These are phyloP conservation scores for Poa pratensis DNA, from an alignment of 176 grass and related monocot genomes.

Conservation along the genomic window DNA sequence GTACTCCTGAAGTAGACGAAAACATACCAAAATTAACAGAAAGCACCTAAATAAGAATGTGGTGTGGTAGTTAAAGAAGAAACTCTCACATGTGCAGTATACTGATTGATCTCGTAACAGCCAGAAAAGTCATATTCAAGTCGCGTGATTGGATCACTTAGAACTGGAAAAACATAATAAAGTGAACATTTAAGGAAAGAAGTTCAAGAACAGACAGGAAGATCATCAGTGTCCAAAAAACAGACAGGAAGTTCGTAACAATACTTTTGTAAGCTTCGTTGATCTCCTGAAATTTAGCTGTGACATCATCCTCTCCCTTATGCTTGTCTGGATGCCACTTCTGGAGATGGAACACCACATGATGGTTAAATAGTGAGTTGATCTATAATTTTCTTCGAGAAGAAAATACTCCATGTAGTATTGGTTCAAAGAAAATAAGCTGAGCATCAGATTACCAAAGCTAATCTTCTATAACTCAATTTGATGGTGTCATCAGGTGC, in stretches of 20 bases:
- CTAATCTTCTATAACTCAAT: constrained; percentile 75
- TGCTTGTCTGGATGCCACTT: constrained; percentile 85
- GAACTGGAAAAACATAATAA: constrained; percentile 48
- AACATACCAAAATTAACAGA: background rate
- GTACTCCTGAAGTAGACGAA: constrained; percentile 68
- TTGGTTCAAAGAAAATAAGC: background rate
- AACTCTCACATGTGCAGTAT: constrained; percentile 63
- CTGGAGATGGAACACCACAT: constrained; percentile 36
- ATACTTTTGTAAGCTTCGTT: constrained; percentile 78
- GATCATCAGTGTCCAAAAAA: constrained; percentile 8
- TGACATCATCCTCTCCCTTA: constrained; percentile 63
- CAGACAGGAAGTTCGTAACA: background rate
- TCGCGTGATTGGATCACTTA: constrained; percentile 70
- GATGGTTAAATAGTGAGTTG: constrained; percentile 4
- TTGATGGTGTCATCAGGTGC: constrained; percentile 77
- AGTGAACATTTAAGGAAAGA: background rate
- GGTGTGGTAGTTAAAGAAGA: background rate
- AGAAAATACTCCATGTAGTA: background rate
- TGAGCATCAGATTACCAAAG: constrained; percentile 48
- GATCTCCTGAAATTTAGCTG: constrained; percentile 86
- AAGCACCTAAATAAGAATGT: background rate
- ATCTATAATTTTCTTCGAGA: constrained; percentile 5
- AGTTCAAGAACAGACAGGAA: background rate
- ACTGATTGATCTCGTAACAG: constrained; percentile 66
- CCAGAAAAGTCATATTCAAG: constrained; percentile 72